Evolutionary conservation across 2,329 filamentous ascomycete genomes (phyloP).

Genomic region (Colletotrichum plurivorum): DNA sequence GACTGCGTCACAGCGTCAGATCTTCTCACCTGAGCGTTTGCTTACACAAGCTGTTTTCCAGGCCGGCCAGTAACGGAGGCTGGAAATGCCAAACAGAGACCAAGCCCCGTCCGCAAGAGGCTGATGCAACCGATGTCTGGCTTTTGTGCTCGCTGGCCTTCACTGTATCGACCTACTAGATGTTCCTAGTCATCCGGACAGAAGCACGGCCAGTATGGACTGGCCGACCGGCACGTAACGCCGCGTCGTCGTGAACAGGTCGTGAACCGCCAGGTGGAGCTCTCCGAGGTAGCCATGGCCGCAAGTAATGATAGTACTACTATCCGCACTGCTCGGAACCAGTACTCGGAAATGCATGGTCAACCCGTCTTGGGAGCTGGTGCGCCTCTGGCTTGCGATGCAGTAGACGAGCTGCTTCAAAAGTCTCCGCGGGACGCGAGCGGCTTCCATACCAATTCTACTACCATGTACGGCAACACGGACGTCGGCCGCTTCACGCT

Average conservation of each 20-base stretch:
- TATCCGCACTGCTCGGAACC: background rate
- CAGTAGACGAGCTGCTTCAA: background rate
- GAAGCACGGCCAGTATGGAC: too few relatives aligned
- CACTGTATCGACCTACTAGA: too few relatives aligned
- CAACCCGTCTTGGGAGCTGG: background rate
- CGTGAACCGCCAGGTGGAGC: background rate
- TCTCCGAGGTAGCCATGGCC: background rate
- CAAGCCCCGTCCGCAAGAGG: background rate
- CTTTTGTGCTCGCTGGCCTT: background rate
- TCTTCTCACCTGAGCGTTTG: constrained; percentile 20
- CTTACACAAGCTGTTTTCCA: background rate
- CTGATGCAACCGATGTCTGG: background rate
- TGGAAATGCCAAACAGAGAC: background rate
- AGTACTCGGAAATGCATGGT: background rate
- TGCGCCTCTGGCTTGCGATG: background rate
- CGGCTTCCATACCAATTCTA: too few relatives aligned
- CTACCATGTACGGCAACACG: background rate
- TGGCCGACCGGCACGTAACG: background rate
- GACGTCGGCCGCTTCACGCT: constrained; percentile 6
- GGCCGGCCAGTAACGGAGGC: background rate
- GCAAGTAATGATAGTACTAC: background rate
- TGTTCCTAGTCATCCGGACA: too few relatives aligned
- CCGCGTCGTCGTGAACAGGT: background rate
- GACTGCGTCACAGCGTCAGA: constrained; percentile 22
- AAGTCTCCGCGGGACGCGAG: constrained; percentile 5